Evolutionary conservation across 345 rosid species (phyloP), one percentile per base, ranked within the genome.

Genomic region (Hypericum perforatum): DNA sequence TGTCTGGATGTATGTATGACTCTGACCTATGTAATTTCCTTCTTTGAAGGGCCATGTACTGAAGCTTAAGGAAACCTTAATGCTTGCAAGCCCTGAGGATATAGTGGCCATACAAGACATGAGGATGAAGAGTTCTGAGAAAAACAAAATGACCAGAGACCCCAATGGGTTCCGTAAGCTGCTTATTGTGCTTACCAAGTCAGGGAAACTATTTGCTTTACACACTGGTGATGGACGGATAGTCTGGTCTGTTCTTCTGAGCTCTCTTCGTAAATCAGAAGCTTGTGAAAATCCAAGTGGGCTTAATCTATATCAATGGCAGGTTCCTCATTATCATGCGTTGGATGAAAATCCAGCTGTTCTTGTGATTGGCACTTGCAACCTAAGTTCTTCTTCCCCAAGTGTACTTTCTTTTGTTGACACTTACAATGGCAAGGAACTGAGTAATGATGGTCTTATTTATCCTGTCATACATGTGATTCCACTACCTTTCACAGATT

Each of bases 321-420:
- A 86, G 71, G 75, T 89, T 47, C 97, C 99, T 54, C 99, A 94
- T 82, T 97, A 92, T 64, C 95, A 86, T 66, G 99, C 97, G 8
- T 29, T 94, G 94, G 95, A 84, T 70, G 78, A 74, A 67, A 94
- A 94, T 67, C 99, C 99, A 46, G 79, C 94, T 45, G 82, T 89
- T 64, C 82, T 94, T 66, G 75, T 86, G 52, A 79, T 94, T 75
- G 90, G 97, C 63, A 70, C 76, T 69, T 89, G 94, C 9, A 72
- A 73, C 54, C 55, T 67, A 54, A 73, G 82, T 71, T 65, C 74
- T 59, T 72, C 70, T 74, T 73, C 94, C 11, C 77, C 70, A 0
- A 95, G 80, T 50, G 64, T 89, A 56, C 80, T 89, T 65, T 84
- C 99, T 52, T 82, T 82, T 60, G 79, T 94, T 49, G 97, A 94